These are phyloP conservation scores for Tetradesmus lagerheimii DNA, from an alignment of 139 green algal species.

Conservation along the genomic window DNA sequence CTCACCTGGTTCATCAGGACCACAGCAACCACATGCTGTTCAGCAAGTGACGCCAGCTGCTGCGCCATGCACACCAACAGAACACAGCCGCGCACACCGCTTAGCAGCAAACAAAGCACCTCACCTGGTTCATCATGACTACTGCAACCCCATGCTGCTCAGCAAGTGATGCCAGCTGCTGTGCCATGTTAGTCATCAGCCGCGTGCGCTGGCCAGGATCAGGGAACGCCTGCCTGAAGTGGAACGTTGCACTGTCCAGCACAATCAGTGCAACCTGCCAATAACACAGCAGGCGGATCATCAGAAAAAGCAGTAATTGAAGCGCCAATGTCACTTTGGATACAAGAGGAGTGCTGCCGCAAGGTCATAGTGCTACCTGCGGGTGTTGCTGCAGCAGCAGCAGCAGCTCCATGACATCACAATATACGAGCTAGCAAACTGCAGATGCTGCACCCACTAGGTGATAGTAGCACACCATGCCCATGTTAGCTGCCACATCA, in stretches of 20 bases:
- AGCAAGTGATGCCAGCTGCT: constrained; percentile 81
- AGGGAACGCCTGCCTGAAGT: constrained; percentile 88
- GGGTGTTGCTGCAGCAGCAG: too few relatives aligned
- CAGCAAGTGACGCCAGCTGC: constrained; percentile 44
- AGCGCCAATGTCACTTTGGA: too few relatives aligned
- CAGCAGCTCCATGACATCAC: too few relatives aligned
- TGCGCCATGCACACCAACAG: neutral
- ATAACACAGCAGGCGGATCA: too few relatives aligned
- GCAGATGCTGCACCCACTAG: too few relatives aligned
- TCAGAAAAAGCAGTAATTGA: too few relatives aligned
- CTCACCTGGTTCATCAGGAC: too few relatives aligned
- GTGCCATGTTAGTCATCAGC: constrained; percentile 83
- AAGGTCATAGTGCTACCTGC: too few relatives aligned
- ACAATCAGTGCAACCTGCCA: constrained; percentile 79
- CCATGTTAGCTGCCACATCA: too few relatives aligned
- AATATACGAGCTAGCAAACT: too few relatives aligned
- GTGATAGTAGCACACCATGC: too few relatives aligned
- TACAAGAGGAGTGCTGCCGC: too few relatives aligned
- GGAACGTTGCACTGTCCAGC: constrained; percentile 93
- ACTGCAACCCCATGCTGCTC: constrained; percentile 50
- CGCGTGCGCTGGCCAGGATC: constrained; percentile 86
- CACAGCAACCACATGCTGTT: constrained; percentile 25
- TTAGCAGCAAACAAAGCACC: neutral
- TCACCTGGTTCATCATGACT: constrained; percentile 48
- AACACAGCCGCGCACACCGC: neutral